Conservation (phyloP, 2,329 filamentous ascomycete genomes). For the Trichoderma sp. region DNA sequence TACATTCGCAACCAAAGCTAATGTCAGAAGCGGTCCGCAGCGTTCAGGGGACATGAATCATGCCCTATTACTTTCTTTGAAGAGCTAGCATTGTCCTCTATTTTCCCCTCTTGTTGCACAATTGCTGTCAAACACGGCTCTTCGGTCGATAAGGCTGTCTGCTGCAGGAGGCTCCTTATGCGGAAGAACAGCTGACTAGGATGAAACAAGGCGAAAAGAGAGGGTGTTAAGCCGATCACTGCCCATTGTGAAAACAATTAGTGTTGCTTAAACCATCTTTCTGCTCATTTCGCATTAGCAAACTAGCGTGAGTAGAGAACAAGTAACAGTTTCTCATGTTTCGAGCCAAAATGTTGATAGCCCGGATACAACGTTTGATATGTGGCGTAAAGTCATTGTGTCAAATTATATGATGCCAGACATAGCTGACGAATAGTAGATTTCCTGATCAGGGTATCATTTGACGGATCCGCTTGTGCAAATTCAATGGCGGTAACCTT, state of each 20-base stretch:
- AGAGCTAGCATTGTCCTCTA: neutral
- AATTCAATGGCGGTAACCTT: neutral
- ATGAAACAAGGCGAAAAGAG: neutral
- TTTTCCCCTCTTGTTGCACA: neutral
- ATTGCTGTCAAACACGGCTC: neutral
- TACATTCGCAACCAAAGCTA: constrained; percentile 13
- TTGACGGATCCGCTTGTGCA: neutral
- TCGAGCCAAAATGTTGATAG: neutral
- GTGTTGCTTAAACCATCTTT: neutral
- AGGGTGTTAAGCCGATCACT: neutral
- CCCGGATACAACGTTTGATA: neutral
- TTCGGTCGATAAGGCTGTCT: neutral
- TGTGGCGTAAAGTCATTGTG: neutral
- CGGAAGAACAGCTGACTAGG: neutral
- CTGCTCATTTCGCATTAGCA: neutral
- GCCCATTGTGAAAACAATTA: no score
- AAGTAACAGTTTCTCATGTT: neutral
- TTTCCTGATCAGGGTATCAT: neutral
- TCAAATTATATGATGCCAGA: neutral
- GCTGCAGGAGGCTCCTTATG: neutral
- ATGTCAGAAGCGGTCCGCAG: constrained; percentile 17
- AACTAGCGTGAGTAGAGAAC: neutral
- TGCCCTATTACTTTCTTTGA: neutral
- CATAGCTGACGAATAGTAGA: neutral
- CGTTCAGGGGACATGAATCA: constrained; percentile 8